These are phyloP conservation scores for Pleurotus platypus DNA, from an alignment of 768 basidiomycete species.

Conservation along the genomic window DNA sequence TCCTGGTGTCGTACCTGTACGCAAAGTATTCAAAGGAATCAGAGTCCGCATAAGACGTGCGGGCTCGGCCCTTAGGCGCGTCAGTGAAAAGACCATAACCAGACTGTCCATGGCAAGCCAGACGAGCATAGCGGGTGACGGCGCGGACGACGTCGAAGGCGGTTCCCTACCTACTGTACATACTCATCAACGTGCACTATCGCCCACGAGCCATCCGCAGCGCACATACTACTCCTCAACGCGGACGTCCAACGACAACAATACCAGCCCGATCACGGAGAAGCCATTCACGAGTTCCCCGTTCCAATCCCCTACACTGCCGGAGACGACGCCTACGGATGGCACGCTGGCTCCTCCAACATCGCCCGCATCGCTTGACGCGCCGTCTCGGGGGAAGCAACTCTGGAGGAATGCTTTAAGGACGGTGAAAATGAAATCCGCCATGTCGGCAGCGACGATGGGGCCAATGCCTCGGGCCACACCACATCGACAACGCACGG, in stretches of 20 bases:
- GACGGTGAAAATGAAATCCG: conserved; percentile 38
- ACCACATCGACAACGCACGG: conserved; percentile 32
- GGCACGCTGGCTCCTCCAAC: not conserved
- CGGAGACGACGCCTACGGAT: conserved; percentile 9
- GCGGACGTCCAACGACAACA: not conserved
- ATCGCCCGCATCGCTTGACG: conserved; percentile 7
- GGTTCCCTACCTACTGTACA: conserved; percentile 22
- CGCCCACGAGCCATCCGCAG: conserved; percentile 1
- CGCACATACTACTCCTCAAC: not conserved
- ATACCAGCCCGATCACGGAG: not conserved
- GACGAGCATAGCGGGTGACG: conserved; percentile 19
- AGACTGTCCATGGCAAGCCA: conserved; percentile 13
- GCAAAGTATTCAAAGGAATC: conserved; percentile 12
- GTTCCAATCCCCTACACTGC: not conserved
- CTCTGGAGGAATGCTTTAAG: conserved; percentile 42
- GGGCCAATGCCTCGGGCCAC: conserved; percentile 16
- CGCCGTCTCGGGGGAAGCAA: conserved; percentile 30
- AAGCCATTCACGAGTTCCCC: conserved; percentile 6
- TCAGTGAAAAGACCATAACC: conserved; percentile 21
- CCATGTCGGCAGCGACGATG: conserved; percentile 13
- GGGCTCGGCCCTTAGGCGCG: conserved; percentile 15
- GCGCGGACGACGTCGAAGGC: conserved; percentile 24
- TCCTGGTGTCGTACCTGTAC: conserved; percentile 20
- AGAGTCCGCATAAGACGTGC: conserved; percentile 14
- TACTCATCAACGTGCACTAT: conserved; percentile 6